Conservation (phyloP, 2,329 filamentous ascomycete species). For the Trichoderma semiorbis region DNA sequence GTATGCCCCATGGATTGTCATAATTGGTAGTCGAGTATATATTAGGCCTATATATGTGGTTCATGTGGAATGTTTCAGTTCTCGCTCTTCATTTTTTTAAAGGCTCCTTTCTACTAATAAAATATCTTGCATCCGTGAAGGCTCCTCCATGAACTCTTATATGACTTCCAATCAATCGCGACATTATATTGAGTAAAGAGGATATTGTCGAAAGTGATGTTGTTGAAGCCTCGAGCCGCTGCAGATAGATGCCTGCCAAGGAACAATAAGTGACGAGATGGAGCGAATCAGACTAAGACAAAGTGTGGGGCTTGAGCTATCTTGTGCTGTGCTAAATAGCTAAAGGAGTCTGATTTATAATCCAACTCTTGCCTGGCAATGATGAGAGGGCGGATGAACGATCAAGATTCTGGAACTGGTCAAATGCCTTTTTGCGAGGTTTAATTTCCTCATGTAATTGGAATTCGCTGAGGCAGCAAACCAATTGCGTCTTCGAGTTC, state of each 20-base stretch:
- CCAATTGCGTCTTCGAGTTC: background rate
- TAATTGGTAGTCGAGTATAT: background rate
- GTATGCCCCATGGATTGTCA: background rate
- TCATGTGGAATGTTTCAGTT: background rate
- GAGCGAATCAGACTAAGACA: background rate
- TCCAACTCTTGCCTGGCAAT: background rate
- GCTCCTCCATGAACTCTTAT: background rate
- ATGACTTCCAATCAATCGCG: background rate
- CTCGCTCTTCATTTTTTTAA: background rate
- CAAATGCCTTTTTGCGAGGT: background rate
- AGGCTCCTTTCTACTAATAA: background rate
- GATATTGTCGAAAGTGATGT: background rate
- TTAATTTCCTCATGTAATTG: background rate
- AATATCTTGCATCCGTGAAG: background rate
- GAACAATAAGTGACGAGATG: background rate
- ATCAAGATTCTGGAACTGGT: background rate
- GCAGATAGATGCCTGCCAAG: background rate
- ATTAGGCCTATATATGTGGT: too few relatives aligned
- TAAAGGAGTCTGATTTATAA: constrained; percentile 10
- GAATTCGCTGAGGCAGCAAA: background rate
- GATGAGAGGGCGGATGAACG: background rate
- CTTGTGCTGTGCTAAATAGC: background rate
- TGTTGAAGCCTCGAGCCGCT: background rate
- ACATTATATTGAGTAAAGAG: background rate
- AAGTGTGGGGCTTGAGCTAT: background rate